Evolutionary conservation across 2,329 filamentous ascomycete genomes (phyloP).

Genomic region (Fusarium ambrosium): DNA sequence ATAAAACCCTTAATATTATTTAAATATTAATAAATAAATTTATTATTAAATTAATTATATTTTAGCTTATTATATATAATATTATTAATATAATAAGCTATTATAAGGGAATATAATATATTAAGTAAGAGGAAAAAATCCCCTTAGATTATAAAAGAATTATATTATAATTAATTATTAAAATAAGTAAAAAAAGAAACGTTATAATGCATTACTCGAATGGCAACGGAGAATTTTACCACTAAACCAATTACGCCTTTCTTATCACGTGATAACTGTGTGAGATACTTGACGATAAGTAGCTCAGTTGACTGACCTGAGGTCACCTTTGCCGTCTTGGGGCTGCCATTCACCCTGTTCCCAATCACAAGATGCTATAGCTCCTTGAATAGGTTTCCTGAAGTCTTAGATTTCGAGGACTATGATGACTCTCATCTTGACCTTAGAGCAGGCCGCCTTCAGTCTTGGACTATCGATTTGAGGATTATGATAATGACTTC

Average conservation of each 20-base stretch:
- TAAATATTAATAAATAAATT: too few relatives aligned
- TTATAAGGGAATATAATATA: too few relatives aligned
- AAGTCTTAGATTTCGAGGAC: neutral
- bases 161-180: too few relatives aligned
- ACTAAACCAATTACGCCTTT: neutral
- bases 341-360: neutral
- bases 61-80: too few relatives aligned
- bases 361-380: neutral
- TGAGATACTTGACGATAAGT: neutral
- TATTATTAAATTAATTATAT: too few relatives aligned
- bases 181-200: too few relatives aligned
- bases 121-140: too few relatives aligned
- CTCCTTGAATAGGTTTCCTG: neutral
- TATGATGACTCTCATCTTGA: neutral
- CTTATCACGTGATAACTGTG: neutral
- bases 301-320: neutral
- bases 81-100: too few relatives aligned
- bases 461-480: too few relatives aligned
- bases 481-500: neutral
- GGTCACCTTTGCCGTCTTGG: neutral
- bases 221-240: slow-evolving; percentile 2
- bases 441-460: too few relatives aligned
- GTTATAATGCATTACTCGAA: neutral
- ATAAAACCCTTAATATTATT: too few relatives aligned
- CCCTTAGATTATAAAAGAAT: too few relatives aligned